These are phyloP conservation scores for Epichloe sp. DNA, from an alignment of 2,329 filamentous ascomycete genomes.

Conservation along the genomic window DNA sequence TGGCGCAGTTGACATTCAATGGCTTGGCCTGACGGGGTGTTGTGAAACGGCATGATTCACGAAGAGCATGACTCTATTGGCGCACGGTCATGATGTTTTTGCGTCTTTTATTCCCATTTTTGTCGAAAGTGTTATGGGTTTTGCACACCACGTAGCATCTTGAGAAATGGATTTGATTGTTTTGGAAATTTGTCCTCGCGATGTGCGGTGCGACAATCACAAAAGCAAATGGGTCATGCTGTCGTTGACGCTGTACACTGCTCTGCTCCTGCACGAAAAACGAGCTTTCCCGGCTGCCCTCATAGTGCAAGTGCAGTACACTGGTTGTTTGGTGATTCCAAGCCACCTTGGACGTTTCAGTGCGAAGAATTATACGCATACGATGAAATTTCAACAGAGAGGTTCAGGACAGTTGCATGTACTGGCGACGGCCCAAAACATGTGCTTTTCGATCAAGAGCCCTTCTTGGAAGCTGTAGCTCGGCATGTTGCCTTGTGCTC, in stretches of 20 bases:
- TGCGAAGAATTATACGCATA: too few species aligned
- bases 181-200: too few species aligned
- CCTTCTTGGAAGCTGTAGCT: neutral
- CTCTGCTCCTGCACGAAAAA: too few species aligned
- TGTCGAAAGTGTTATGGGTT: neutral
- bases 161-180: neutral
- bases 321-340: too few species aligned
- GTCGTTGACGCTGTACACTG: neutral
- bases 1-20: slow-evolving; percentile 25
- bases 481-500: slow-evolving; percentile 8
- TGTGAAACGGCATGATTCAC: neutral
- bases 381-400: too few species aligned
- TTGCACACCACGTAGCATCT: neutral
- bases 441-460: too few species aligned
- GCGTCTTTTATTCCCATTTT: neutral
- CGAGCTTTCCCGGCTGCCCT: too few species aligned
- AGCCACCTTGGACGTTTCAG: too few species aligned
- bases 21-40: slow-evolving; percentile 14
- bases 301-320: too few species aligned
- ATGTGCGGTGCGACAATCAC: too few species aligned
- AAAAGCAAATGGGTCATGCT: neutral
- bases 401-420: too few species aligned
- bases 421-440: too few species aligned
- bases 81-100: neutral
- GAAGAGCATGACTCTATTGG: neutral